Conservation (phyloP, 176 grass and related monocot species). For the Phragmites australis region DNA sequence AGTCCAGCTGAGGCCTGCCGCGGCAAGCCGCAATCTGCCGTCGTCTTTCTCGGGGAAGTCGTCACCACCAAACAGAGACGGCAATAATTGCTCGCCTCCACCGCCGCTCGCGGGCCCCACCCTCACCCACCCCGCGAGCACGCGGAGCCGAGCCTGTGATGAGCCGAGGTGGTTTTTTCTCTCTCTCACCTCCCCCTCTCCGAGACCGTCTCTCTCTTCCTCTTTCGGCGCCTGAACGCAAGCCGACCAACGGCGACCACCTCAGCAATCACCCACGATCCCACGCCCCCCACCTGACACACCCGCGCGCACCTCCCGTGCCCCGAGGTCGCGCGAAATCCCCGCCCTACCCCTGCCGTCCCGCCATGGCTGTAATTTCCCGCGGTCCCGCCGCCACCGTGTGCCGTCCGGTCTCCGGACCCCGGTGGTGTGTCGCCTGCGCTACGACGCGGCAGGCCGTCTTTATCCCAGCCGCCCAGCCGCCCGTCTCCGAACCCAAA, state of each 20-base stretch:
- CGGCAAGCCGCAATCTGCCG: constrained; percentile 23
- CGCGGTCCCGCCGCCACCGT: constrained; percentile 49
- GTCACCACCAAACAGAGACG: constrained; percentile 26
- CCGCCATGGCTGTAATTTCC: no score
- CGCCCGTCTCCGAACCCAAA: constrained; percentile 32
- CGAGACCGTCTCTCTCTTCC: not conserved
- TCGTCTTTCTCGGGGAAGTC: constrained; percentile 26
- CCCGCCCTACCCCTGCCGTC: constrained; percentile 24
- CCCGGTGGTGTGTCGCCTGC: constrained; percentile 41
- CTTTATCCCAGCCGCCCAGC: constrained; percentile 30
- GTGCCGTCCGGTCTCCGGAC: constrained; percentile 55
- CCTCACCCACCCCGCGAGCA: constrained; percentile 37
- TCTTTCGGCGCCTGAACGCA: constrained; percentile 45
- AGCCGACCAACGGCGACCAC: constrained; percentile 63
- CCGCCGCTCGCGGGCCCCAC: constrained; percentile 39
- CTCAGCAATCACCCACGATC: constrained; percentile 38
- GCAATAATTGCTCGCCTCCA: constrained; percentile 33
- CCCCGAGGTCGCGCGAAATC: constrained; percentile 29
- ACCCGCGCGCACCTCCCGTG: constrained; percentile 22
- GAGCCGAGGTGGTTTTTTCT: not conserved
- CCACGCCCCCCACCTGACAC: constrained; percentile 42
- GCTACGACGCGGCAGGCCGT: constrained; percentile 6
- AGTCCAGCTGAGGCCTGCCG: not conserved
- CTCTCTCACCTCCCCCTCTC: not conserved
- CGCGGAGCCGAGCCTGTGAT: not conserved